Base-by-base conservation (phyloP, 306 rosid species). In the Quercus glauca region DNA sequence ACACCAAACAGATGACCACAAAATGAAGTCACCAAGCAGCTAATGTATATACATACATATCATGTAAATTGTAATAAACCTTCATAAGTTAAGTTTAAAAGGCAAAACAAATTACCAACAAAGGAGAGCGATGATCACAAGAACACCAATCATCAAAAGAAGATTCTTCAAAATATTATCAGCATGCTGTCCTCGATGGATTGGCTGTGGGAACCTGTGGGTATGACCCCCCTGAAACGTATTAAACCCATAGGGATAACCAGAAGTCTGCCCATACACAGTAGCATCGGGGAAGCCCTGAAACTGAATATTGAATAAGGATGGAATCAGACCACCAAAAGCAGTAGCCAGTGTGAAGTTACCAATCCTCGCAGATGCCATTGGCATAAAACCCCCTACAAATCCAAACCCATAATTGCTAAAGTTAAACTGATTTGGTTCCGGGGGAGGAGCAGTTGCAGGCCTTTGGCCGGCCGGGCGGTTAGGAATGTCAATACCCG, bases 381-480 rank as follows among this genome's bases (percentile, higher is more conserved):
- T 89, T 45, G 99, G 99, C 63, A 84, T 86, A 81, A 94, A 91
- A 0, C 99, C 99, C 3, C 97, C 97, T 88, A 87, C 89, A 63
- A 92, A 85, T 60, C 99, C 99, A 85, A 91, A 84, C 20, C 98
- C 92, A 28, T 82, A 82, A 74, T 81, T 93, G 51, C 92, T 71
- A 21, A 90, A 93, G 57, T 91, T 73, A 35, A 90, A 93, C 2
- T 85, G 90, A 80, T 88, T 91, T 26, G 86, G 75, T n/a, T 77
- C 83, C 0, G 88, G 87, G 10, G 86, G 89, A 6, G 92, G 90
- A 3, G 93, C 93, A 4, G 92, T 90, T 78, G 87, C 85, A 0
- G 97, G 97, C 76, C 99, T 85, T 89, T 95, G 98, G 17, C 96
- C 97, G 0, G 97, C 69, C 0, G 99, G 97, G 59, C 97, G 96